phyloP scores from a whole-genome alignment of 108 stramenopile species.

The Phaeodactylum tricornutum region DNA sequence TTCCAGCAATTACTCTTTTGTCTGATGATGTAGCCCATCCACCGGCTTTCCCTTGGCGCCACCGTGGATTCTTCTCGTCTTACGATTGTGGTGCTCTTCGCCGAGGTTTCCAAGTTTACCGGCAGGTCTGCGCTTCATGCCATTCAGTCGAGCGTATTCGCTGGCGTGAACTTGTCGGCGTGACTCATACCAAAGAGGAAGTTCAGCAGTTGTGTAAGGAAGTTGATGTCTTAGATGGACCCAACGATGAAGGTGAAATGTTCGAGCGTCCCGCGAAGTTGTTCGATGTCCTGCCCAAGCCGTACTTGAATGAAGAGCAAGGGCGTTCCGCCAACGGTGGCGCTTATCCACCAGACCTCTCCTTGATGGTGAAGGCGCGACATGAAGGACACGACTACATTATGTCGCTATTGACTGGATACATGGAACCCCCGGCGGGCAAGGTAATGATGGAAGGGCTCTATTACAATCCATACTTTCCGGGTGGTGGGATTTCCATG shows the following conservation, averaged over 20 bases:
- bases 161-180: slow-evolving; percentile 96
- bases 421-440: slow-evolving; percentile 91
- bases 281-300: slow-evolving; percentile 83
- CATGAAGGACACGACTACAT: slow-evolving; percentile 95
- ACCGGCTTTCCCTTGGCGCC: slow-evolving; percentile 65
- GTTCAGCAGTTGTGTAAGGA: slow-evolving; percentile 85
- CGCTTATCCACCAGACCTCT: slow-evolving; percentile 96
- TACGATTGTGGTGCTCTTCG: slow-evolving; percentile 89
- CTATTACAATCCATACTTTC: slow-evolving; percentile 94
- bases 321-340: slow-evolving; percentile 97
- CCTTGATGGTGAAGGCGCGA: slow-evolving; percentile 97
- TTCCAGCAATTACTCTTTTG: slow-evolving; percentile 26
- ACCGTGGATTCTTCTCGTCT: slow-evolving; percentile 67
- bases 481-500: slow-evolving; percentile 98
- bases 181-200: slow-evolving; percentile 91
- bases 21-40: slow-evolving; percentile 64
- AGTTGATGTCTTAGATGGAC: slow-evolving; percentile 94
- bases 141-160: slow-evolving; percentile 87
- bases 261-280: slow-evolving; percentile 99
- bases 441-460: slow-evolving; percentile 93
- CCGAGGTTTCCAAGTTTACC: slow-evolving; percentile 99
- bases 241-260: slow-evolving; percentile 98
- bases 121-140: slow-evolving; percentile 96
- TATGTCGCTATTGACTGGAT: slow-evolving; percentile 92
- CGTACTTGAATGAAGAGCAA: slow-evolving; percentile 93